Conservation (phyloP, 2,329 filamentous ascomycete species). For the Fusarium protoensiforme region DNA sequence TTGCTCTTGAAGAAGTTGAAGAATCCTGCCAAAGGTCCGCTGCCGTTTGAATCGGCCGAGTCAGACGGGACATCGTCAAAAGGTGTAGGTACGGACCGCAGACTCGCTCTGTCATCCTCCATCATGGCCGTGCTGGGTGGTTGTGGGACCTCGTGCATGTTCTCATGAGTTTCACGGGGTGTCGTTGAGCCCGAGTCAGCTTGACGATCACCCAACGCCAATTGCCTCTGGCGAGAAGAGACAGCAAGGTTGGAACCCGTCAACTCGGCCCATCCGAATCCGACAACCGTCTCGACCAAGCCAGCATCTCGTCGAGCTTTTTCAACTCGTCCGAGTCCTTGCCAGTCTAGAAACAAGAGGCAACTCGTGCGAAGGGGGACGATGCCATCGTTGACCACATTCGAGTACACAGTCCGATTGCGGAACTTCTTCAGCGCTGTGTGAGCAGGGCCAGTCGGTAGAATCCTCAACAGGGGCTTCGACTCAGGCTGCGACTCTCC, state of each 20-base stretch:
- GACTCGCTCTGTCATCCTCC: conserved; percentile 73
- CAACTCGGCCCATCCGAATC: conserved; percentile 94
- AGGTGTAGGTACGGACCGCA: conserved; percentile 57
- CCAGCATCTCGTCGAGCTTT: conserved; percentile 94
- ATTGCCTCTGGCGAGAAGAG: conserved; percentile 57
- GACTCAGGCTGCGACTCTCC: conserved; percentile 72
- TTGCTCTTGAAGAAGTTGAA: conserved; percentile 79
- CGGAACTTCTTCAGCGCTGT: conserved; percentile 87
- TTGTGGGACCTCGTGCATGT: conserved; percentile 73
- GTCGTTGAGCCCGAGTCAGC: conserved; percentile 50
- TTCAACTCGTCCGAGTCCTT: conserved; percentile 90
- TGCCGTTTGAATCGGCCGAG: conserved; percentile 49
- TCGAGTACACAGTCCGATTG: conserved; percentile 93
- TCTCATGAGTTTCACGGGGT: conserved; percentile 45
- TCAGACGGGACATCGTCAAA: conserved; percentile 42
- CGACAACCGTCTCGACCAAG: conserved; percentile 89
- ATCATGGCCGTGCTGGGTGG: conserved; percentile 73
- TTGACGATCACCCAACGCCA: conserved; percentile 49
- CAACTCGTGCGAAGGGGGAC: conserved; percentile 95
- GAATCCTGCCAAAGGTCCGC: conserved; percentile 69
- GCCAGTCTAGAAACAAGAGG: conserved; percentile 96
- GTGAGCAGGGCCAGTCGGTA: conserved; percentile 92
- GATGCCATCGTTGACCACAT: conserved; percentile 97
- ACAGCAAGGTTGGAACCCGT: conserved; percentile 73
- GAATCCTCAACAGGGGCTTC: conserved; percentile 87